Percentiles rank a stretch among this genome's conserved stretches.
Evolutionary conservation across 2,329 filamentous ascomycete genomes (phyloP).

Genomic region (Botrytis hyacinthi): DNA sequence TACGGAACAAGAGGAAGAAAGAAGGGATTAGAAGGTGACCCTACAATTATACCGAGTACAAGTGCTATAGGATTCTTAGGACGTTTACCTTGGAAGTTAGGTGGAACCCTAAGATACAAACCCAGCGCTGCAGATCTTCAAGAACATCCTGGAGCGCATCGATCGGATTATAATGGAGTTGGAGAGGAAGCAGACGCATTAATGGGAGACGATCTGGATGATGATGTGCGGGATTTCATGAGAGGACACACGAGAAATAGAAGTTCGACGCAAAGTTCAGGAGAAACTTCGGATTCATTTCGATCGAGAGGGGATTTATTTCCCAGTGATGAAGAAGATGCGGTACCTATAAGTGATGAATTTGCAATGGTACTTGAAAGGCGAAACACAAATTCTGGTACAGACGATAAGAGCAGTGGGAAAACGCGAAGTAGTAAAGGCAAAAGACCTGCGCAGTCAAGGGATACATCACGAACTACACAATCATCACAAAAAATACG

Average conservation of each 20-base stretch:
- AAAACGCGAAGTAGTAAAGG: constrained; percentile 61
- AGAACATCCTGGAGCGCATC: constrained; percentile 68
- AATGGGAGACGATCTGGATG: constrained; percentile 48
- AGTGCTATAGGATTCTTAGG: constrained; percentile 83
- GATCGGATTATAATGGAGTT: constrained; percentile 41
- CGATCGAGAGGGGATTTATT: constrained; percentile 88
- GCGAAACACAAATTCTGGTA: constrained; percentile 54
- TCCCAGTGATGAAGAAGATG: constrained; percentile 82
- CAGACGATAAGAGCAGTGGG: constrained; percentile 69
- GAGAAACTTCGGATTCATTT: constrained; percentile 79
- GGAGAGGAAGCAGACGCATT: constrained; percentile 66
- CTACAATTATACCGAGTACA: constrained; percentile 86
- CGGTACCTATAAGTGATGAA: constrained; percentile 88
- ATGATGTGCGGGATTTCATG: constrained; percentile 24
- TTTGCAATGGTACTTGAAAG: constrained; percentile 81
- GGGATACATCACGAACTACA: constrained; percentile 55
- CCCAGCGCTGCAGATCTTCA: constrained; percentile 88
- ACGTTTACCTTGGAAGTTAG: constrained; percentile 79
- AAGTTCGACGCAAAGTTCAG: constrained; percentile 76
- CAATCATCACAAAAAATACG: constrained; percentile 33
- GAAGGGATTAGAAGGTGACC: constrained; percentile 62
- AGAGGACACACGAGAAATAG: constrained; percentile 47
- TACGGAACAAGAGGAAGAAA: constrained; percentile 70
- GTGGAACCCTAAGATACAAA: constrained; percentile 79
- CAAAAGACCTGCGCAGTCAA: constrained; percentile 46